Evolutionary conservation across 805 yeast genomes (phyloP).

Genomic region (Schizosaccharomyces octosporus): DNA sequence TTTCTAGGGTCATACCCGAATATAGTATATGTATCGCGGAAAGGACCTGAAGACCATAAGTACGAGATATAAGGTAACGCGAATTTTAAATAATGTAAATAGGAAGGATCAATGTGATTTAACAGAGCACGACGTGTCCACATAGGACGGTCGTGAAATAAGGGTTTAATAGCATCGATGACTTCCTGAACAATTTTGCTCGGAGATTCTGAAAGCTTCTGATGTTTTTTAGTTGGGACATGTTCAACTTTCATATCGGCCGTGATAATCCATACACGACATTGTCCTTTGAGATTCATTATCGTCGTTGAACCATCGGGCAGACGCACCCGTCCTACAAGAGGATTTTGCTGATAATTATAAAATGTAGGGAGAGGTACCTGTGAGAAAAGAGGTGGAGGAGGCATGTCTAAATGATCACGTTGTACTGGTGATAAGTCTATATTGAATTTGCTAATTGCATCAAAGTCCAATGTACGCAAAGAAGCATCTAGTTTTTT

Average conservation of each 20-base stretch:
- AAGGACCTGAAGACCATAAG: constrained; percentile 71
- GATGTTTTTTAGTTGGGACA: neutral
- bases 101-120: constrained; percentile 13
- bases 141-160: constrained; percentile 52
- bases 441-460: neutral
- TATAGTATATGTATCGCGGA: constrained; percentile 65
- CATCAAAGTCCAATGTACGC: constrained; percentile 16
- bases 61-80: constrained; percentile 72
- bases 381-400: constrained; percentile 66
- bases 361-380: constrained; percentile 31
- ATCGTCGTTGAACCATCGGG: constrained; percentile 20
- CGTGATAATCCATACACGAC: neutral
- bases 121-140: constrained; percentile 59
- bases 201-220: neutral
- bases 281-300: constrained; percentile 9
- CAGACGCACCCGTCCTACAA: constrained; percentile 27
- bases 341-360: constrained; percentile 37
- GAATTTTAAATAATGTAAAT: constrained; percentile 26
- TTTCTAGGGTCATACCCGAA: constrained; percentile 57
- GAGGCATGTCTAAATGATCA: constrained; percentile 38
- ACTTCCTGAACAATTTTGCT: constrained; percentile 6
- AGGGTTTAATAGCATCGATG: constrained; percentile 14
- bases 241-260: neutral
- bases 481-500: constrained; percentile 19
- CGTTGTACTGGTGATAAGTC: neutral